Evolutionary conservation across 2,329 filamentous ascomycete species (phyloP), one percentile per base, ranked within the genome.

Genomic region (Penicillium hesseltinei): DNA sequence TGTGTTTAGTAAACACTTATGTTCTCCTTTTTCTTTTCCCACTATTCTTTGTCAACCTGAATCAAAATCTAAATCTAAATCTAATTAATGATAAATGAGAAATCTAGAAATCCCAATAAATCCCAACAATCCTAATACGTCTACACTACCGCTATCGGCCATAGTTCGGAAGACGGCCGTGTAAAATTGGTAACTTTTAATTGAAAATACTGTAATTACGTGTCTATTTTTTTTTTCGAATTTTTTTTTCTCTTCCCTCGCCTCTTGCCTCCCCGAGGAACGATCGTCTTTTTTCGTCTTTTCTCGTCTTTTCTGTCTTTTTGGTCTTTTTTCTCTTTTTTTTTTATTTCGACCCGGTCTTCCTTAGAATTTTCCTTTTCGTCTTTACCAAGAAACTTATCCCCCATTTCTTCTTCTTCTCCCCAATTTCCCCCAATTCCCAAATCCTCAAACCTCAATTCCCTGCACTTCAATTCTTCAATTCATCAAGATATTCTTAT

Each of bases 251-350:
- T 64, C 57, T 64, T 58, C 33, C 50, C 19, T 64, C 56, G 60
- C 60, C 61, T 61, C 59, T 67, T 65, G 64, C 65, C 64, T 59
- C 65, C 61, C 57, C 50, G 42, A 66, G 61, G 55, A 63, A 62
- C 59, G 64, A 66, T 67, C 64, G 63, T 62, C 64, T 56, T 59
- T 61, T 62, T 60, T 59, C 43, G 57, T 50, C 43, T 50, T 57
- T 63, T 63, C 54, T 48, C 42, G 35, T 59, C 57, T 60, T 61
- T 61, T 60, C 36, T 51, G 27, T 44, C 49, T 43, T 55, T 59
- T 60, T 31, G 4, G 29, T 31, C 9, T 31, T 31, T 31, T 31
- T 31, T 5, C 1, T 57, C 59, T 60, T 57, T 49, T 55, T 60
- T 57, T 51, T 55, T 59, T 61, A 59, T 60, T 59, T 48, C 51